phyloP scores from a whole-genome alignment of 495 filamentous ascomycete genomes.

The Lophiotrema nucula region DNA sequence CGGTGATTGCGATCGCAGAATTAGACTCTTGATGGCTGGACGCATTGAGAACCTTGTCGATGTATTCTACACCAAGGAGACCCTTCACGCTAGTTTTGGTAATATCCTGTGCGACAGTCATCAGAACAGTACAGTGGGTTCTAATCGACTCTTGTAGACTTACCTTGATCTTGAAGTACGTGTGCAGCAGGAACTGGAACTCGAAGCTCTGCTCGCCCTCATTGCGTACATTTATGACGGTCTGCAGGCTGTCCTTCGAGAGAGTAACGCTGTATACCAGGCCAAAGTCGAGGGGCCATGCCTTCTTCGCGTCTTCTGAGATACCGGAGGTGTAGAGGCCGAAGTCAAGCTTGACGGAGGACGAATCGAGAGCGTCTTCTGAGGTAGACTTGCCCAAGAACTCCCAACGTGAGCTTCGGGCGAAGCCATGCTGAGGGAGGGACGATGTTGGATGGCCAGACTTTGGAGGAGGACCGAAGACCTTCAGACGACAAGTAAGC shows the following conservation, averaged over 20 bases:
- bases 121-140: background rate
- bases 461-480: conserved; percentile 80
- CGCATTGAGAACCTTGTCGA: conserved; percentile 74
- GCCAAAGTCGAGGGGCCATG: conserved; percentile 82
- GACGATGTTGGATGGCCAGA: conserved; percentile 62
- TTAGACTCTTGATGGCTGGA: conserved; percentile 55
- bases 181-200: conserved; percentile 89
- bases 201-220: conserved; percentile 77
- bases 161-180: conserved; percentile 80
- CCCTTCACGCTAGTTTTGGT: conserved; percentile 64
- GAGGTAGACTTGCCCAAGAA: conserved; percentile 70
- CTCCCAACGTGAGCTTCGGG: conserved; percentile 76
- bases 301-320: conserved; percentile 57
- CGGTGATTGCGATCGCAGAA: conserved; percentile 57
- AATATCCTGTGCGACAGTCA: conserved; percentile 52
- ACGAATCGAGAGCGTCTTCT: conserved; percentile 44
- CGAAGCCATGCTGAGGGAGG: conserved; percentile 95
- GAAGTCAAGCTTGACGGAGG: conserved; percentile 83
- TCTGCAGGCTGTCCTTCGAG: conserved; percentile 68
- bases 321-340: conserved; percentile 74
- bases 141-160: conserved; percentile 31
- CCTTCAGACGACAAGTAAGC: conserved; percentile 49
- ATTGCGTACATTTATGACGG: conserved; percentile 83
- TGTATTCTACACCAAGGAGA: conserved; percentile 69
- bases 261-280: conserved; percentile 92